Conservation (phyloP, 2,329 filamentous ascomycete species). For the Paecilomyces variotii region DNA sequence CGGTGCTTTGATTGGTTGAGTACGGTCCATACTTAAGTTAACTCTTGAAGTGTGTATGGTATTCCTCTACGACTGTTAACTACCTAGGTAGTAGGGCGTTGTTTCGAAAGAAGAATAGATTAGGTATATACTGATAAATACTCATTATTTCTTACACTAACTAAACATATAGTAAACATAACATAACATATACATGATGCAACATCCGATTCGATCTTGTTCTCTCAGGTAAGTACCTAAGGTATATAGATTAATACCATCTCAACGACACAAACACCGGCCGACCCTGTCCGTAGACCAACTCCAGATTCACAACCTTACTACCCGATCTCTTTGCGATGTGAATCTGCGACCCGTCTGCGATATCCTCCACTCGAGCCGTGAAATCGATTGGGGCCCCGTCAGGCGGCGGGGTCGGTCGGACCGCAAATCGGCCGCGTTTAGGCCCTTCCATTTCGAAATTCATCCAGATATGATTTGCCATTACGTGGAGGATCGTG, state of each 20-base stretch:
- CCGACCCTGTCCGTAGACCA: not conserved
- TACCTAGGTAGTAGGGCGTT: too few relatives aligned
- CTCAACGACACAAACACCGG: not conserved
- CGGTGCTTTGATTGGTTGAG: not conserved
- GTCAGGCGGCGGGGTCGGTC: not conserved
- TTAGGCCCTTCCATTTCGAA: slow-evolving; percentile 1
- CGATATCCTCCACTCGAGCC: not conserved
- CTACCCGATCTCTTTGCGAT: not conserved
- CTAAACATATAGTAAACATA: not conserved
- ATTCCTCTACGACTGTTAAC: too few relatives aligned
- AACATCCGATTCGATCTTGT: not conserved
- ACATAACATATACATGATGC: not conserved
- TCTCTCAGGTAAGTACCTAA: not conserved
- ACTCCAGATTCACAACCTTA: not conserved
- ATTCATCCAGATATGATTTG: not conserved
- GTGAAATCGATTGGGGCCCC: not conserved
- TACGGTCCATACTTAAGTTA: too few relatives aligned
- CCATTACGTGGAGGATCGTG: not conserved
- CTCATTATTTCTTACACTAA: not conserved
- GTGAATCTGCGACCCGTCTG: not conserved
- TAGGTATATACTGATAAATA: not conserved
- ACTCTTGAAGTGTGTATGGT: too few relatives aligned
- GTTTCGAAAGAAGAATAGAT: not conserved
- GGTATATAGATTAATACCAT: not conserved
- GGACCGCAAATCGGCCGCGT: not conserved